Percentiles rank a stretch among this genome's conserved stretches.
phyloP scores from a whole-genome alignment of 2,329 filamentous ascomycete genomes.

The Fusarium tuaranense region DNA sequence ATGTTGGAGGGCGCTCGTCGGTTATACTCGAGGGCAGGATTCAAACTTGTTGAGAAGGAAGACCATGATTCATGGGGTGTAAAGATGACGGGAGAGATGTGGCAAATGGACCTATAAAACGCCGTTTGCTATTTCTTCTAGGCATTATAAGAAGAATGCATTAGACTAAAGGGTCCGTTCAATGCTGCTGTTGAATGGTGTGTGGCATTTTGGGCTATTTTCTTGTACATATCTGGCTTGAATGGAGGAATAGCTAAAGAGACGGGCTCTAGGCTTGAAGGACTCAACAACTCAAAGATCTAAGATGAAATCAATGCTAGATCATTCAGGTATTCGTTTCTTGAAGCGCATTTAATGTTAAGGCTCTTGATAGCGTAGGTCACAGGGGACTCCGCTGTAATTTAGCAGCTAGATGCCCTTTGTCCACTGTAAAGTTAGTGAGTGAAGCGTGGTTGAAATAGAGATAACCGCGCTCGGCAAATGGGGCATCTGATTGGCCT shows the following conservation, averaged over 20 bases:
- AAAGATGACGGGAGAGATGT: slow-evolving; percentile 1
- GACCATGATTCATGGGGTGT: slow-evolving; percentile 2
- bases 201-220: too few species aligned
- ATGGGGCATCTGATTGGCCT: background rate
- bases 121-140: background rate
- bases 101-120: background rate
- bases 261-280: background rate
- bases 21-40: slow-evolving; percentile 36
- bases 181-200: background rate
- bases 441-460: background rate
- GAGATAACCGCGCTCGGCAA: background rate
- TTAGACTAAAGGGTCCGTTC: background rate
- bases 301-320: background rate
- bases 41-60: slow-evolving; percentile 16
- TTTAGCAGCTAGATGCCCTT: background rate
- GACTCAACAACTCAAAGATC: background rate
- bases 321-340: background rate
- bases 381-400: background rate
- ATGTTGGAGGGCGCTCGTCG: slow-evolving; percentile 26
- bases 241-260: background rate
- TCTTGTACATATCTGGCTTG: background rate
- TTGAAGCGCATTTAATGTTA: background rate
- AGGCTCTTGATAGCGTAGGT: background rate
- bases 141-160: background rate
- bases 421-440: background rate